Evolutionary conservation across 306 rosid genomes (phyloP).

Genomic region (Cucurbita argyrosperma): DNA sequence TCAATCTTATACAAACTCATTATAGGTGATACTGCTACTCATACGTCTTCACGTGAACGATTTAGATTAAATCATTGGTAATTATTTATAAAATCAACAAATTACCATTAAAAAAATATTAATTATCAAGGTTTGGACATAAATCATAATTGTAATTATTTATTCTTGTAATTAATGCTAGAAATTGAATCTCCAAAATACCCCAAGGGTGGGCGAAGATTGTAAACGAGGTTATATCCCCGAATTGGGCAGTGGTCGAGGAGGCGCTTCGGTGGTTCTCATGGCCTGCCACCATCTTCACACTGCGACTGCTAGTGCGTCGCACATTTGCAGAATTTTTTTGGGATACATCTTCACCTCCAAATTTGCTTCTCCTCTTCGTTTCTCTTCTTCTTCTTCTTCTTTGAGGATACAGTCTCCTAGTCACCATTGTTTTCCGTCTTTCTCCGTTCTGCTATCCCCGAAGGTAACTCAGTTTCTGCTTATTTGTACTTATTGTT

Average conservation of each 20-base stretch:
- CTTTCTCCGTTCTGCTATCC: background rate
- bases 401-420: background rate
- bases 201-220: too few species aligned
- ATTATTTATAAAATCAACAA: too few species aligned
- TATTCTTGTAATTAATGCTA: too few species aligned
- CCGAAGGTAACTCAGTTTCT: background rate
- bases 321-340: background rate
- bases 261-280: background rate
- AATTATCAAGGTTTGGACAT: too few species aligned
- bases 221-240: background rate
- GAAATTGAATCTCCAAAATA: too few species aligned
- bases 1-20: too few species aligned
- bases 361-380: background rate
- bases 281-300: constrained; percentile 9
- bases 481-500: background rate
- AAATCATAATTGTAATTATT: too few species aligned
- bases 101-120: too few species aligned
- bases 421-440: background rate
- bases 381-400: background rate
- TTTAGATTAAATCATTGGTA: too few species aligned
- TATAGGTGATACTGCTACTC: too few species aligned
- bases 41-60: too few species aligned
- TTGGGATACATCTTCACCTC: background rate
- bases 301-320: background rate
- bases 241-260: background rate